These are phyloP conservation scores for Pythium aristosporum DNA, from an alignment of 352 stramenopile species.

Conservation along the genomic window DNA sequence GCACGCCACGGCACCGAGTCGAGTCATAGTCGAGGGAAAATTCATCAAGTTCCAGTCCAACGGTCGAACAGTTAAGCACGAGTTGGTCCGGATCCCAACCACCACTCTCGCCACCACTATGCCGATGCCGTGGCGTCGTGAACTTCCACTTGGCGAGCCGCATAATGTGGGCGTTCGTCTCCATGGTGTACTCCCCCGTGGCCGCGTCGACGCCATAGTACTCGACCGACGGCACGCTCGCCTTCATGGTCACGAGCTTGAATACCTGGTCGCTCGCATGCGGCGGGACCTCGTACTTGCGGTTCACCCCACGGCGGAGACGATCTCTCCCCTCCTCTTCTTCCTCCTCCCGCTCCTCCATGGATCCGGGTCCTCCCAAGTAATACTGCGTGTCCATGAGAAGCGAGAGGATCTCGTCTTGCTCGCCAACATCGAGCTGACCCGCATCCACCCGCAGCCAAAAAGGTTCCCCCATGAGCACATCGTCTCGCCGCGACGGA, in stretches of 20 bases:
- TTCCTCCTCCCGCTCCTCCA: constrained; percentile 30
- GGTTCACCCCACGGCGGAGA: not conserved
- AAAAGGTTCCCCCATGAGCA: constrained; percentile 47
- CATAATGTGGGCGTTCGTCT: constrained; percentile 59
- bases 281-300: not conserved
- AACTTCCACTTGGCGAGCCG: constrained; percentile 58
- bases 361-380: constrained; percentile 48
- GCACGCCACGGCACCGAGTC: constrained; percentile 8
- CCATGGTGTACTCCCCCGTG: constrained; percentile 57
- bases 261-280: constrained; percentile 20
- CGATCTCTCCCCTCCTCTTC: not conserved
- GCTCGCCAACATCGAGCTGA: constrained; percentile 20
- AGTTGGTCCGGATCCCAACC: constrained; percentile 1
- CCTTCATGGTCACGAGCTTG: constrained; percentile 59
- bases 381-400: constrained; percentile 58
- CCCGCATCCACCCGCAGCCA: constrained; percentile 51
- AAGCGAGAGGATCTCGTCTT: constrained; percentile 38
- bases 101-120: not conserved
- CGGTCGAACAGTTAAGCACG: constrained; percentile 24
- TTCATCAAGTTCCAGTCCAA: constrained; percentile 8
- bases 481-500: constrained; percentile 39
- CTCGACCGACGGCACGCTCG: constrained; percentile 36
- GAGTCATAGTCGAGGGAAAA: constrained; percentile 24
- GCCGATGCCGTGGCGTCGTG: not conserved
- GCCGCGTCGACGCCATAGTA: constrained; percentile 62